Percentiles rank a stretch among this genome's conserved stretches.
Evolutionary conservation across 768 basidiomycete genomes (phyloP).

Genomic region (Psilocybe cyanescens): DNA sequence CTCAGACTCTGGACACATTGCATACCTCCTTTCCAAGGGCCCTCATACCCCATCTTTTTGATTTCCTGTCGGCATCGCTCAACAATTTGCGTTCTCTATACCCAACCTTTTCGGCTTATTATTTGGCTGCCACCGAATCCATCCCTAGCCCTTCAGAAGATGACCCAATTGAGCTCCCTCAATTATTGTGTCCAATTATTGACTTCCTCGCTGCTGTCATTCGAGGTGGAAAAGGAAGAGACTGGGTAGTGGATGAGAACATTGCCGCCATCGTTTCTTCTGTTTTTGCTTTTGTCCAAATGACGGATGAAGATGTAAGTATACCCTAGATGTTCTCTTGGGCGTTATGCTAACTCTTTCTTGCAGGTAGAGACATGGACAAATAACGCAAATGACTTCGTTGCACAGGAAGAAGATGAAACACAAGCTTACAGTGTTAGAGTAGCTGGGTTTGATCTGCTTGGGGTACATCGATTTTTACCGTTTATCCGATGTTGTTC

Average conservation of each 20-base stretch:
- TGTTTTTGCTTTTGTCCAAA: constrained; percentile 77
- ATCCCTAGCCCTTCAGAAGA: constrained; percentile 75
- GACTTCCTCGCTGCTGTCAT: constrained; percentile 77
- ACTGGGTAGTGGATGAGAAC: constrained; percentile 62
- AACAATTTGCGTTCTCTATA: constrained; percentile 62
- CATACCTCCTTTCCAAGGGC: constrained; percentile 82
- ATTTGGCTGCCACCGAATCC: constrained; percentile 57
- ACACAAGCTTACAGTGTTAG: constrained; percentile 81
- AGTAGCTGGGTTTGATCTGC: constrained; percentile 82
- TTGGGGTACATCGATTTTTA: constrained; percentile 54
- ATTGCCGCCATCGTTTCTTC: constrained; percentile 52
- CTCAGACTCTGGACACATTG: constrained; percentile 78
- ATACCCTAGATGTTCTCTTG: neutral
- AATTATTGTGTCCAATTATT: constrained; percentile 76
- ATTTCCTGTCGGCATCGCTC: constrained; percentile 62
- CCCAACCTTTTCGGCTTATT: constrained; percentile 63
- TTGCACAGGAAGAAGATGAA: constrained; percentile 95
- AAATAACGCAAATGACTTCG: constrained; percentile 87
- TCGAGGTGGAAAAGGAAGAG: constrained; percentile 65
- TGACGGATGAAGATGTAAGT: constrained; percentile 88
- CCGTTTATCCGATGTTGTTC: neutral
- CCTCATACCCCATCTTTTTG: constrained; percentile 63
- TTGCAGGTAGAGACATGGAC: constrained; percentile 89
- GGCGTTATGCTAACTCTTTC: constrained; percentile 4
- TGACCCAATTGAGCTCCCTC: constrained; percentile 72